A percentile compares a stretch with the other conserved stretches of the same genome.
Conservation (phyloP, 2,329 filamentous ascomycete species). For the Aspergillus novoparasiticus region DNA sequence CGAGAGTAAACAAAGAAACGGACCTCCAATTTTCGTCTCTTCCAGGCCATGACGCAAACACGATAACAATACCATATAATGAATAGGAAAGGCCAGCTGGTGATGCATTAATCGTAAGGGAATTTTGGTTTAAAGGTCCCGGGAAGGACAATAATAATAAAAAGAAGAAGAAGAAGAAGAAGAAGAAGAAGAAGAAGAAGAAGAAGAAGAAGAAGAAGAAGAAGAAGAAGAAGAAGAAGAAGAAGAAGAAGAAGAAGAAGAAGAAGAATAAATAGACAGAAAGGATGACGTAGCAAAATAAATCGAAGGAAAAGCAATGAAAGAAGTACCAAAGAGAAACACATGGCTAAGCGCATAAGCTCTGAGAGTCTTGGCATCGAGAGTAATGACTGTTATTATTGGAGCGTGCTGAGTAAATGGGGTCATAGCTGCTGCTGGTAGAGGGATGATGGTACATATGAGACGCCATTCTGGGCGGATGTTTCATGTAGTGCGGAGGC, state of each 20-base stretch:
- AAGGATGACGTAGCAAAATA: conserved; percentile 21
- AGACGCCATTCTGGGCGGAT: conserved; percentile 22
- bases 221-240: conserved; percentile 12
- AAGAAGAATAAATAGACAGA: conserved; percentile 22
- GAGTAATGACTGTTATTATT: conserved; percentile 29
- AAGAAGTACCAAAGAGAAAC: background rate
- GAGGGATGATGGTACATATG: conserved; percentile 27
- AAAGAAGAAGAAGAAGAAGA: conserved; percentile 11
- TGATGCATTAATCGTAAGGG: background rate
- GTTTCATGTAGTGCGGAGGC: conserved; percentile 30
- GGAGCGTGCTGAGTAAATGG: conserved; percentile 30
- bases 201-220: conserved; percentile 11
- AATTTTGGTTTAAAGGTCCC: background rate
- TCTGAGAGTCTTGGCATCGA: conserved; percentile 38
- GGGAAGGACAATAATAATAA: background rate
- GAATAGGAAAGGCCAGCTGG: background rate
- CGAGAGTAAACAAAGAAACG: background rate
- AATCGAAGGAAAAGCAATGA: conserved; percentile 29
- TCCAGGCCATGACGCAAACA: background rate
- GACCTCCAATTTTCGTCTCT: background rate
- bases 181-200: conserved; percentile 11
- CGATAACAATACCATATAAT: background rate
- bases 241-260: conserved; percentile 11
- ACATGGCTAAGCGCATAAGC: conserved; percentile 35
- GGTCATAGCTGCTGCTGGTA: conserved; percentile 33